Evolutionary conservation across 257 asterid genomes (phyloP), one percentile per base, ranked within the genome.

Genomic region (Henckelia pumila): DNA sequence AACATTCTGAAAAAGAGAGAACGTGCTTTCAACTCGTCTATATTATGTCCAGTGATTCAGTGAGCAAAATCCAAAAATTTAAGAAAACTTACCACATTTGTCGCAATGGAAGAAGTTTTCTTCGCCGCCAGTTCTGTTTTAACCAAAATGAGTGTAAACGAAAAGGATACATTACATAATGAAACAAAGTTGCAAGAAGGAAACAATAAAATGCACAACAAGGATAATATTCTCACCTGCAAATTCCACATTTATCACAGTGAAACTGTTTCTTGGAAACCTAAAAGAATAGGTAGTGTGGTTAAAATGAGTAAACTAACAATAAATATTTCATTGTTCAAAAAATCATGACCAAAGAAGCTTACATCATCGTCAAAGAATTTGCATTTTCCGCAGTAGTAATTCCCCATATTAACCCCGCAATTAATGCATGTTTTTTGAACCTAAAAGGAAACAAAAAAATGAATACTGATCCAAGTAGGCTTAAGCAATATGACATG

Each of bases 301-400:
- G 7, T 23, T 33, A 7, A 37, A 58, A 33, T 47, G 62, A 29
- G 25, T 11, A 56, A 56, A n/a, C 21, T 20, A 10, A 20, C n/a
- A 32, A 16, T 13, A 25, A 62, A 25, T 24, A 2, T 25, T 13
- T 8, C 30, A 57, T 44, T 37, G 9, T 23, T 68, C 10, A 19
- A 24, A 56, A 40, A 56, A 21, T 23, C 17, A 47, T 5, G 55
- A 61, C 22, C 9, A 16, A 59, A 52, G 75, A 37, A 59, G 58
- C 86, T 79, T 68, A 86, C 95, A 76, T 86, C 88, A 60, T 87
- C 95, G 44, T 88, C 96, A 8, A 84, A 86, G 78, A 88, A 81
- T 33, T 83, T 86, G 86, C 96, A 88, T 66, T 71, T 71, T 2
- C 79, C 64, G 78, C 95, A 88, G 71, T 56, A 86, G 79, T 88